Percentiles rank a stretch among this genome's conserved stretches.
Evolutionary conservation across 306 rosid genomes (phyloP).

Genomic region (Citrullus mucosospermus): DNA sequence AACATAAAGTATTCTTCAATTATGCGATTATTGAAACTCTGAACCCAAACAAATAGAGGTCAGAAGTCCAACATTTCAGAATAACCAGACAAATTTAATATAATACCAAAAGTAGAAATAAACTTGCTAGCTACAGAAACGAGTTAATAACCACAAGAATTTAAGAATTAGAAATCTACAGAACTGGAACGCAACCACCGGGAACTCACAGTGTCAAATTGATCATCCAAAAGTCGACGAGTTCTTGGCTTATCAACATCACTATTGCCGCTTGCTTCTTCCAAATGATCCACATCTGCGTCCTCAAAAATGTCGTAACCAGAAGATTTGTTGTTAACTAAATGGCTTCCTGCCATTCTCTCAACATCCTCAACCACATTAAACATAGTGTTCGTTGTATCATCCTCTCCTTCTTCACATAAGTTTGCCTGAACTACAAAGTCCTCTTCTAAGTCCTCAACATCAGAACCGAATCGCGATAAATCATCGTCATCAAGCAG

Average conservation of each 20-base stretch:
- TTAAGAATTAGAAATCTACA: neutral
- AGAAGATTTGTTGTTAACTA: neutral
- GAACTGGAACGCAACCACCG: neutral
- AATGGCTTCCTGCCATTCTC: neutral
- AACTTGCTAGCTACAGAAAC: neutral
- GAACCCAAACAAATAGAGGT: neutral
- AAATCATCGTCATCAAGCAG: slow-evolving; percentile 66
- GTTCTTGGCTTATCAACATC: slow-evolving; percentile 38
- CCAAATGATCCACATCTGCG: neutral
- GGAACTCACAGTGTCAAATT: slow-evolving; percentile 67
- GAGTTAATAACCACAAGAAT: neutral
- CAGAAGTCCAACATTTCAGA: too few relatives aligned
- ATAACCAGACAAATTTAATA: too few relatives aligned
- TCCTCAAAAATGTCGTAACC: slow-evolving; percentile 14
- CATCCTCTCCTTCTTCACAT: slow-evolving; percentile 22
- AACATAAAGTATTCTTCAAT: neutral
- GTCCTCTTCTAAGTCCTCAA: slow-evolving; percentile 89
- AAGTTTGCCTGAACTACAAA: slow-evolving; percentile 70
- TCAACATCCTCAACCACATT: slow-evolving; percentile 14
- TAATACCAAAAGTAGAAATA: neutral
- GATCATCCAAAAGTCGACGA: slow-evolving; percentile 62
- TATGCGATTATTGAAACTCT: neutral
- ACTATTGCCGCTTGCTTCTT: slow-evolving; percentile 5
- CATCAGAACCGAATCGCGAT: slow-evolving; percentile 72
- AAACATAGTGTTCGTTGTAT: neutral